phyloP scores from a whole-genome alignment of 1,284 basidiomycete genomes.

The Puccinia triticina region DNA sequence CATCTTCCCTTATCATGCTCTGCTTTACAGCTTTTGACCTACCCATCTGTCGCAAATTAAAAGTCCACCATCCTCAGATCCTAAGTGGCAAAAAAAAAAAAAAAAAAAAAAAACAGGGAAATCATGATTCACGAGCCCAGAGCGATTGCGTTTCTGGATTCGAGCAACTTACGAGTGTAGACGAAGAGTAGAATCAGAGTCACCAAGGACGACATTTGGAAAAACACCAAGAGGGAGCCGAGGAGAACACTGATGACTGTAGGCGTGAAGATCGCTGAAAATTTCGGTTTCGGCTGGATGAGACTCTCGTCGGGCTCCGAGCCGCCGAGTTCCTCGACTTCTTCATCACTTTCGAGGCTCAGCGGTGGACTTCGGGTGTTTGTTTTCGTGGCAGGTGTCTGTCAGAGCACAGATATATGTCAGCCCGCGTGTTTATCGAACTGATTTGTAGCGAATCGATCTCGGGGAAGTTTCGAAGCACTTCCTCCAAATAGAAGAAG shows the following conservation, averaged over 20 bases:
- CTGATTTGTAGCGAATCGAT: too few relatives aligned
- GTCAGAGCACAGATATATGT: background rate
- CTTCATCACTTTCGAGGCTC: background rate
- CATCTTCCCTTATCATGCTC: background rate
- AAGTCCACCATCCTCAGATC: conserved; percentile 44
- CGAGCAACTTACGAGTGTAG: conserved; percentile 39
- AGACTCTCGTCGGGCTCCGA: background rate
- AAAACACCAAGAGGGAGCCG: conserved; percentile 25
- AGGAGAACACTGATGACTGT: conserved; percentile 32
- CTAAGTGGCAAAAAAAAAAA: too few relatives aligned
- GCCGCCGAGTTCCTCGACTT: background rate
- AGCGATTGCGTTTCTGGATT: background rate
- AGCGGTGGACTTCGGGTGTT: too few relatives aligned
- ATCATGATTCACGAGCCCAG: background rate
- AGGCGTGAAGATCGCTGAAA: conserved; percentile 18
- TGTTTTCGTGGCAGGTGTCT: conserved; percentile 7
- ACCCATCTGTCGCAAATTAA: conserved; percentile 43
- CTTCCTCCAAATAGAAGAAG: conserved; percentile 50
- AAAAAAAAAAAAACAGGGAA: background rate
- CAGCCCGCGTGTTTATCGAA: background rate
- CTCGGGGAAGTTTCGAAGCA: background rate
- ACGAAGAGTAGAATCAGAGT: conserved; percentile 46
- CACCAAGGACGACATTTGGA: conserved; percentile 33
- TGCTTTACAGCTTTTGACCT: background rate
- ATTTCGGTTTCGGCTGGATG: background rate